Evolutionary conservation across 2,329 filamentous ascomycete genomes (phyloP), one percentile per base, ranked within the genome.

Genomic region (Sporothrix pseudoabietina): DNA sequence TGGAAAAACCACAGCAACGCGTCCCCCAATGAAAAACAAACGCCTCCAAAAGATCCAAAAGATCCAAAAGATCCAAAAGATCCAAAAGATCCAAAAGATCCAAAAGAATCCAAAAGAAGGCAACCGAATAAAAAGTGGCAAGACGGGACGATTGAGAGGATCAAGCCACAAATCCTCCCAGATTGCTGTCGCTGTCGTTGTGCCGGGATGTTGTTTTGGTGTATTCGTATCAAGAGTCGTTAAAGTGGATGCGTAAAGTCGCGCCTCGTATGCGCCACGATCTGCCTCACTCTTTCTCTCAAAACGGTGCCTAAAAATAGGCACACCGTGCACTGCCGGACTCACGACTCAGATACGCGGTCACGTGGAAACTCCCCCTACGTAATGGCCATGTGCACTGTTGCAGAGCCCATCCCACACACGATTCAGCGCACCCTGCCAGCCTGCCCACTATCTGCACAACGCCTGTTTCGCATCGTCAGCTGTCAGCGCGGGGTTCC

Each of bases 401-500:
- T 39, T 47, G 39, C 30, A n/a, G 16, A 32, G 61, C 52, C 52
- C 39, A 65, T 44, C 10, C 71, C 32, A 2, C 49, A 22, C 14
- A n/a, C 14, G 14, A 32, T 8, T 35, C 71, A 79, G 80, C 57
- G 57, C 52, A 54, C 52, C 55, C 41, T 63, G 57, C 69, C 54
- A 2, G 26, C 26, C 26, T 26, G 26, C 54, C 35, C 8, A 5
- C 1, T 49, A 9, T 49, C 8, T 39, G 39, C 65, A 52, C 59
- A 52, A 22, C 16, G 41, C 41, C 63, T 35, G 26, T 61, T 49
- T 57, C 68, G 49, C 68, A 41, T 65, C 57, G 26, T 65, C 69
- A 41, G 55, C 54, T 47, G 69, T 71, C 69, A 71, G 69, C 54
- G 69, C 69, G 69, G 69, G 69, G 55, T 47, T 71, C 69, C 22